Conservation (phyloP, 2,329 filamentous ascomycete species). For the Monilinia fructigena region DNA sequence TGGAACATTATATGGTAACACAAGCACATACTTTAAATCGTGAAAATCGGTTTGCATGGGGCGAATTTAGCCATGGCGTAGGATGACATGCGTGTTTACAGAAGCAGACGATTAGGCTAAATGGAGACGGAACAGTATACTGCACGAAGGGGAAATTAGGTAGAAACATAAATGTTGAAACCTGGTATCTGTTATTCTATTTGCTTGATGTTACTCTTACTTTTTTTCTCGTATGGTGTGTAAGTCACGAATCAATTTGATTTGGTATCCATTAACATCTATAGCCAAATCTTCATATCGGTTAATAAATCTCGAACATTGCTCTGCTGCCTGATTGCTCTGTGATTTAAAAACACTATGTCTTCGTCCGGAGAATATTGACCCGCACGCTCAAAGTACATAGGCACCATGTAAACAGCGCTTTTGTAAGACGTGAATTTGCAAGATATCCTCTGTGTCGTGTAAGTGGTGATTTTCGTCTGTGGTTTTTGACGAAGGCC, state of each 20-base stretch:
- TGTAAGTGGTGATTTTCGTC: conserved; percentile 4
- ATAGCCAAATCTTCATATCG: neutral
- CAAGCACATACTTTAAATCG: neutral
- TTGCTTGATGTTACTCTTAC: neutral
- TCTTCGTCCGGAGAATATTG: conserved; percentile 4
- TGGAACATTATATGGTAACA: conserved; percentile 1
- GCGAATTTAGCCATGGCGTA: neutral
- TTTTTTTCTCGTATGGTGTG: neutral
- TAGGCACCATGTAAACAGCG: neutral
- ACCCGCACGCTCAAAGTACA: neutral
- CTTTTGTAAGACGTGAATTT: neutral
- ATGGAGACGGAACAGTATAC: neutral
- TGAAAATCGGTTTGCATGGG: conserved; percentile 7
- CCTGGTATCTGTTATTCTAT: neutral
- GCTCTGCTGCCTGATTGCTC: neutral
- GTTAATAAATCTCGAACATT: neutral
- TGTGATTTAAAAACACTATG: neutral
- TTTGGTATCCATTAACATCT: too few relatives aligned
- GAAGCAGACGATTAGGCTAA: neutral
- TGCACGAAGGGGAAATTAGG: conserved; percentile 2
- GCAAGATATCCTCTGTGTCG: neutral
- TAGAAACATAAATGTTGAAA: neutral
- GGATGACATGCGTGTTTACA: neutral
- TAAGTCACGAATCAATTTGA: neutral
- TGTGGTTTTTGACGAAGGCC: neutral